Percentiles rank a stretch among this genome's conserved stretches.
phyloP scores from a whole-genome alignment of 306 rosid species.

The Herpetospermum pedunculosum region DNA sequence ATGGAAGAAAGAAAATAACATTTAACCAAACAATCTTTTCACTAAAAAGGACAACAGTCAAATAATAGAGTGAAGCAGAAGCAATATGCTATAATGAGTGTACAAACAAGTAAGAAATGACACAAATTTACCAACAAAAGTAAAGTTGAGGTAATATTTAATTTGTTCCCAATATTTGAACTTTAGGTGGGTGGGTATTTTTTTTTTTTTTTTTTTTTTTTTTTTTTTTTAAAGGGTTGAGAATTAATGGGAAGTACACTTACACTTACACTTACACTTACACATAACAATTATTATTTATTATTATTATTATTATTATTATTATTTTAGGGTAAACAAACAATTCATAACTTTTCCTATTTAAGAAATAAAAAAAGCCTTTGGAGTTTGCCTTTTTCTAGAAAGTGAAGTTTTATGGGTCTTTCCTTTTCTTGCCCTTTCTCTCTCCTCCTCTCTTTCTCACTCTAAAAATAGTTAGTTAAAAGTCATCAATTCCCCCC shows the following conservation, averaged over 20 bases:
- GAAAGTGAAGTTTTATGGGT: background rate
- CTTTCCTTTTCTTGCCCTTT: background rate
- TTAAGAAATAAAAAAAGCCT: background rate
- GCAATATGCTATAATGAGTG: background rate
- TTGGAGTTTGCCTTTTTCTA: background rate
- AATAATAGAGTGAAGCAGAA: background rate
- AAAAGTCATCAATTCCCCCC: background rate
- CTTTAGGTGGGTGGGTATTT: background rate
- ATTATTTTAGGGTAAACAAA: background rate
- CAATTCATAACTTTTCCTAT: conserved; percentile 7
- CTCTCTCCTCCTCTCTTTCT: background rate
- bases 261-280: background rate
- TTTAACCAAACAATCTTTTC: background rate
- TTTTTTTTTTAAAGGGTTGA: background rate
- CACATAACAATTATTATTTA: background rate
- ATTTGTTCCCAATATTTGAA: background rate
- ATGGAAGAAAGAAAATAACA: background rate
- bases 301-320: background rate
- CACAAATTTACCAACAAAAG: background rate
- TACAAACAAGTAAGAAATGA: background rate
- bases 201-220: background rate
- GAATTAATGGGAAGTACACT: background rate
- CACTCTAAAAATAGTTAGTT: background rate
- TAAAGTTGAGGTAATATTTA: background rate
- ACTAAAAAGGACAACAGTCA: background rate